Percentiles rank a stretch among this genome's conserved stretches.
These are phyloP conservation scores for Ensete ventricosum DNA, from an alignment of 176 grass and related monocot genomes.

Conservation along the genomic window DNA sequence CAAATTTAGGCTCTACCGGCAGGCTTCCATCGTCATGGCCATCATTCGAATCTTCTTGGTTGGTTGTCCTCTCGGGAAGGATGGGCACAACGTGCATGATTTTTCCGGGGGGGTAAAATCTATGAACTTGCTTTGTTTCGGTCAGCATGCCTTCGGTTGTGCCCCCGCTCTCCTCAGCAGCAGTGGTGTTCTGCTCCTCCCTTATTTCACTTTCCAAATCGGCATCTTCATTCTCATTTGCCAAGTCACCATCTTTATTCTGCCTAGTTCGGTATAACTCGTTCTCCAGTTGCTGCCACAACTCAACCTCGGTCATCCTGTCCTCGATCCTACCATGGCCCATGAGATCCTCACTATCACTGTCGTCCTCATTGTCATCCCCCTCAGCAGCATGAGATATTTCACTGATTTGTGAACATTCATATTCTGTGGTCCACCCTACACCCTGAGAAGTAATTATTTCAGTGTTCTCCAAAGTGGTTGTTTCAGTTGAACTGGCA, in stretches of 20 bases:
- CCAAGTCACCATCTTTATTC: not conserved
- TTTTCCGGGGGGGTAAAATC: conserved; percentile 93
- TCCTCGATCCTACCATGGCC: conserved; percentile 31
- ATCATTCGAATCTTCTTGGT: conserved; percentile 19
- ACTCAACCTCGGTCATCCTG: conserved; percentile 62
- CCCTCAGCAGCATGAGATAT: conserved; percentile 34
- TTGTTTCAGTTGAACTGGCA: conserved; percentile 31
- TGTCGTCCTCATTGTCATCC: conserved; percentile 36
- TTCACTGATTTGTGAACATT: conserved; percentile 25
- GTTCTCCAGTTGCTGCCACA: conserved; percentile 89
- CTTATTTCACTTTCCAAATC: conserved; percentile 54
- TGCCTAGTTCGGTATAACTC: conserved; percentile 52
- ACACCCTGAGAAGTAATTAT: conserved; percentile 35
- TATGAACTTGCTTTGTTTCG: conserved; percentile 57
- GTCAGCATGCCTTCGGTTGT: conserved; percentile 33
- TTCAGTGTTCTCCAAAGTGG: conserved; percentile 31
- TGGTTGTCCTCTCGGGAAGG: conserved; percentile 21
- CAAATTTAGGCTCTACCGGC: conserved; percentile 30
- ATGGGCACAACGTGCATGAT: conserved; percentile 76
- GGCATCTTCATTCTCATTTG: conserved; percentile 26
- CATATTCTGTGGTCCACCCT: conserved; percentile 36
- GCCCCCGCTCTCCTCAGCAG: conserved; percentile 20
- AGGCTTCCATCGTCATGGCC: conserved; percentile 9
- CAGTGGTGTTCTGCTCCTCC: conserved; percentile 34
- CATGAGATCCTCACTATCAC: conserved; percentile 4